Percentiles rank a stretch among this genome's conserved stretches.
These are phyloP conservation scores for Nannochloropsis salina DNA, from an alignment of 108 stramenopile species.

Conservation along the genomic window DNA sequence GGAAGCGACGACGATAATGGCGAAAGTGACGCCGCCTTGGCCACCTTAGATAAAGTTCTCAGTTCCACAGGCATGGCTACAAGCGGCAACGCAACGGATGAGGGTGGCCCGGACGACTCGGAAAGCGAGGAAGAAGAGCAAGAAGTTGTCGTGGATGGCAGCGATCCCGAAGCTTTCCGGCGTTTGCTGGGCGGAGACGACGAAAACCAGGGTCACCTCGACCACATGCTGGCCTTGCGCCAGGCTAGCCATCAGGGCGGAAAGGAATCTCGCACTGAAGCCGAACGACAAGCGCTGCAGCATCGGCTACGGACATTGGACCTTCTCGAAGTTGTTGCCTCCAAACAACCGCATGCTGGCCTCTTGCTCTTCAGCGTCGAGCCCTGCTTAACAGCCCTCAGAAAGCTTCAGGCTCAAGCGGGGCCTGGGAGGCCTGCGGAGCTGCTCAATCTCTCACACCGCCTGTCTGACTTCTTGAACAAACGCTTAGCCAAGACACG, in stretches of 20 bases:
- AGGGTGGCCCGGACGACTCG: not conserved
- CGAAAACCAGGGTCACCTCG: not conserved
- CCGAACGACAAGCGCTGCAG: not conserved
- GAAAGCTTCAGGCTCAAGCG: not conserved
- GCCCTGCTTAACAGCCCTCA: not conserved
- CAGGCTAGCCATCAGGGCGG: slow-evolving; percentile 13
- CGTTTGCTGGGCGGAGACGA: not conserved
- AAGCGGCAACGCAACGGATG: not conserved
- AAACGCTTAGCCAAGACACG: slow-evolving; percentile 19
- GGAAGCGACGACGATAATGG: not conserved
- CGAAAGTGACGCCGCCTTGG: not conserved
- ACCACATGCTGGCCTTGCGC: not conserved
- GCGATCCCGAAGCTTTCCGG: not conserved
- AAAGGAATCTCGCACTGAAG: slow-evolving; percentile 16
- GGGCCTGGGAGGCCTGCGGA: not conserved
- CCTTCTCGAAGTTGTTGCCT: not conserved
- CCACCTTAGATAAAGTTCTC: not conserved
- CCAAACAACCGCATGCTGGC: slow-evolving; percentile 6
- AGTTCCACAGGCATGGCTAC: not conserved
- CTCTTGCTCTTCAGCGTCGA: not conserved
- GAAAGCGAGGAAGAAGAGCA: not conserved
- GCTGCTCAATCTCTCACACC: not conserved
- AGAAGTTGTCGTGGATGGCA: not conserved
- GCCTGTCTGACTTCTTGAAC: not conserved
- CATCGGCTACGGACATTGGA: not conserved